Evolutionary conservation across 441 rosid genomes (phyloP).

Genomic region (Populus trichocarpa): DNA sequence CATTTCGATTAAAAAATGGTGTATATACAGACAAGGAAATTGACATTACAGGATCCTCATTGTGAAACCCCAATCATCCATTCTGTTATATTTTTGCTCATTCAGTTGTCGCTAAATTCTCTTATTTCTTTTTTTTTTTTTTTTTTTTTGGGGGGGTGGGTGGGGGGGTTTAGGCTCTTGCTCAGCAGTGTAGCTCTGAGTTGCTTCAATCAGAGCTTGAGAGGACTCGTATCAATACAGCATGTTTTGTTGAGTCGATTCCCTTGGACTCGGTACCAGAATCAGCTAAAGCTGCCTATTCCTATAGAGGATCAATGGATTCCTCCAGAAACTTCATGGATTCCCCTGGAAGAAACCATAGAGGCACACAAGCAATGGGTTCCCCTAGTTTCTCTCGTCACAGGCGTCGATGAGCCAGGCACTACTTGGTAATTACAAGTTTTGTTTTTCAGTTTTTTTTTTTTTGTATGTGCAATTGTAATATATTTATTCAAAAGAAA

Average conservation of each 20-base stretch:
- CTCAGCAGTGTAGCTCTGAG: conserved; percentile 78
- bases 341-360: conserved; percentile 70
- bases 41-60: background rate
- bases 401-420: conserved; percentile 48
- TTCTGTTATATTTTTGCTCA: background rate
- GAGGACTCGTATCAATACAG: conserved; percentile 87
- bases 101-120: background rate
- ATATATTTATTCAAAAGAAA: conserved; percentile 19
- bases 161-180: conserved; percentile 56
- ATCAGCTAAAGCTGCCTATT: conserved; percentile 59
- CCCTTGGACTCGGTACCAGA: conserved; percentile 64
- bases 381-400: conserved; percentile 64
- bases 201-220: conserved; percentile 81
- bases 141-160: background rate
- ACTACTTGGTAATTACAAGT: background rate
- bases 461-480: conserved; percentile 10
- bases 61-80: background rate
- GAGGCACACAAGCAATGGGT: conserved; percentile 49
- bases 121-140: background rate
- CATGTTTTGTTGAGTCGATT: conserved; percentile 76
- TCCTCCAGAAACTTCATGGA: conserved; percentile 56
- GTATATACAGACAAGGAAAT: background rate
- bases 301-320: conserved; percentile 58
- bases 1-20: background rate
- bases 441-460: conserved; percentile 4